Conservation (phyloP, 2,329 filamentous ascomycete genomes). For the Macroventuria anomochaeta region DNA sequence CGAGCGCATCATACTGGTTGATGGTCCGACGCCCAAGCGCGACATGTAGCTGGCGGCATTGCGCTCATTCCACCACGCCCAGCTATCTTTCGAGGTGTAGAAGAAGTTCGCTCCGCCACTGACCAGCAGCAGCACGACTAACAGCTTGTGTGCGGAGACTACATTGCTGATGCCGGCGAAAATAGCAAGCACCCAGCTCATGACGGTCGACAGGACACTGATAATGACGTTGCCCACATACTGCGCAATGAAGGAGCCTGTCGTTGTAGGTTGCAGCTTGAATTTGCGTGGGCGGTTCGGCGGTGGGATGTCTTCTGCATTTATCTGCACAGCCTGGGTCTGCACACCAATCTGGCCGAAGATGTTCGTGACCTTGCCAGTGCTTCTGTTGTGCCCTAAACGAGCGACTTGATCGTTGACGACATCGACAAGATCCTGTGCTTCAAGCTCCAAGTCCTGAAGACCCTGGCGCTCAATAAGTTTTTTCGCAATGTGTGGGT, state of each 20-base stretch:
- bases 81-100: constrained; percentile 74
- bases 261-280: constrained; percentile 58
- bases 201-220: constrained; percentile 75
- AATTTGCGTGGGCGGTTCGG: constrained; percentile 48
- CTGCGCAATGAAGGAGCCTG: constrained; percentile 75
- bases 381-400: constrained; percentile 74
- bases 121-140: constrained; percentile 71
- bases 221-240: constrained; percentile 75
- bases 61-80: constrained; percentile 85
- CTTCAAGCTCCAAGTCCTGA: constrained; percentile 74
- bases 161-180: constrained; percentile 71
- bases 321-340: constrained; percentile 63
- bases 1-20: constrained; percentile 80
- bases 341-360: constrained; percentile 78
- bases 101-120: constrained; percentile 77
- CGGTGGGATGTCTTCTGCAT: constrained; percentile 45
- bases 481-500: constrained; percentile 49
- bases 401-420: constrained; percentile 79
- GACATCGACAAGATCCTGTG: constrained; percentile 75
- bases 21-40: constrained; percentile 78
- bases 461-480: constrained; percentile 71
- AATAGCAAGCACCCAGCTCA: constrained; percentile 76
- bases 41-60: constrained; percentile 82
- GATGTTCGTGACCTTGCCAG: constrained; percentile 78
- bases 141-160: constrained; percentile 73